Evolutionary conservation across 768 basidiomycete species (phyloP).

Genomic region (Candolleomyces aberdarensis): DNA sequence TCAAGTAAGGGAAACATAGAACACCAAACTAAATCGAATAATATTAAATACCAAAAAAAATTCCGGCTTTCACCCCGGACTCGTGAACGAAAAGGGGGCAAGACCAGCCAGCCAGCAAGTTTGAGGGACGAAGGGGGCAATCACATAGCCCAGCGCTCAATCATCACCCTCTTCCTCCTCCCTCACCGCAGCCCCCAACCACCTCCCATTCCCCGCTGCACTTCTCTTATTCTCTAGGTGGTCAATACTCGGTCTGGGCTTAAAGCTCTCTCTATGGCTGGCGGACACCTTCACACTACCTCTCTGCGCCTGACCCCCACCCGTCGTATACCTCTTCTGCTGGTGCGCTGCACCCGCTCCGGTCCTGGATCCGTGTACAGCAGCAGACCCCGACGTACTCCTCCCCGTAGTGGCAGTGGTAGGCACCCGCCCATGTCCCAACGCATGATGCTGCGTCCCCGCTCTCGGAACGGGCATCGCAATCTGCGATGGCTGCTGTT

Average conservation of each 20-base stretch:
- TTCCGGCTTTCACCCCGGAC: neutral
- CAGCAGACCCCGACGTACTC: slow-evolving; percentile 8
- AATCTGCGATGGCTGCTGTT: slow-evolving; percentile 42
- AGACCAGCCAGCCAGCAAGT: slow-evolving; percentile 1
- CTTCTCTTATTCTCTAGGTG: slow-evolving; percentile 26
- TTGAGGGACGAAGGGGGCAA: too few relatives aligned
- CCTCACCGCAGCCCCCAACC: slow-evolving; percentile 33
- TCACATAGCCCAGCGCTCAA: neutral
- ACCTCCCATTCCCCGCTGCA: slow-evolving; percentile 28
- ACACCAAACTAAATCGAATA: slow-evolving; percentile 12
- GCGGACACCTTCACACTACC: slow-evolving; percentile 46
- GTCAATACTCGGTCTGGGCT: slow-evolving; percentile 75
- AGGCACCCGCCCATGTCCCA: slow-evolving; percentile 54
- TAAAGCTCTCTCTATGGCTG: slow-evolving; percentile 71
- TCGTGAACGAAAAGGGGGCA: neutral
- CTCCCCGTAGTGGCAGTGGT: slow-evolving; percentile 25
- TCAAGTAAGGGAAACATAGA: neutral
- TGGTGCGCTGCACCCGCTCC: slow-evolving; percentile 6
- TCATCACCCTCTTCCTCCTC: slow-evolving; percentile 47
- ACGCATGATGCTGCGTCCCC: slow-evolving; percentile 49
- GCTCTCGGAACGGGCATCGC: slow-evolving; percentile 51
- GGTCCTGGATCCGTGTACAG: slow-evolving; percentile 10
- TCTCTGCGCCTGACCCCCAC: slow-evolving; percentile 18
- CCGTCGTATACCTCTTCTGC: slow-evolving; percentile 17
- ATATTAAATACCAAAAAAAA: slow-evolving; percentile 1